Percentiles rank a stretch among this genome's conserved stretches.
These are phyloP conservation scores for Sporothrix sp. DNA, from an alignment of 2,329 filamentous ascomycete genomes.

Conservation along the genomic window DNA sequence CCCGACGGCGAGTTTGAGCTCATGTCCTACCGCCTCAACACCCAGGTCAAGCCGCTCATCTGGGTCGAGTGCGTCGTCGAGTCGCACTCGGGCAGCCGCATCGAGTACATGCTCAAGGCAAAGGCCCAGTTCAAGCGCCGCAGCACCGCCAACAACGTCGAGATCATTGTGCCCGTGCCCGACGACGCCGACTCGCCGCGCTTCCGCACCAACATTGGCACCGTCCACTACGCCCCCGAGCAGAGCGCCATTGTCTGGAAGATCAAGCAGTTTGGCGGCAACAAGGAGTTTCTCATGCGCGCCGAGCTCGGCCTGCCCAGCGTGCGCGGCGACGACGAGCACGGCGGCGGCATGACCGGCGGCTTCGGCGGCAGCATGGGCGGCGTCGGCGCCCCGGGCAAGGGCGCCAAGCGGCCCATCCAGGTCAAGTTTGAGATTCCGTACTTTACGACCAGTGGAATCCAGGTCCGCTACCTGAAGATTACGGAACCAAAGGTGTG, in stretches of 20 bases:
- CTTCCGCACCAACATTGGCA: constrained; percentile 95
- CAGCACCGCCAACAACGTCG: constrained; percentile 96
- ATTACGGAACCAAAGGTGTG: constrained; percentile 97
- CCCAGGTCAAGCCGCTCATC: constrained; percentile 94
- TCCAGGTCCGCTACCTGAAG: constrained; percentile 96
- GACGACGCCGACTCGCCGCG: constrained; percentile 94
- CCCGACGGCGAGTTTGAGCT: constrained; percentile 98
- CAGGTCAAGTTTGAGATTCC: constrained; percentile 99
- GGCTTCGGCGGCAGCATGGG: constrained; percentile 97
- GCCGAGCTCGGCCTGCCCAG: constrained; percentile 90
- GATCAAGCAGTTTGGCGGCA: constrained; percentile 98
- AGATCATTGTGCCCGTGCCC: constrained; percentile 93
- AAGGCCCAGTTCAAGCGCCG: constrained; percentile 96
- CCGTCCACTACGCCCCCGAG: constrained; percentile 94
- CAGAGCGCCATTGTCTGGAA: constrained; percentile 99
- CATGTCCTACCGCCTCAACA: constrained; percentile 98
- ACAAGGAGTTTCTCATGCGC: constrained; percentile 97
- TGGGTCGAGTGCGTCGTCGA: constrained; percentile 99
- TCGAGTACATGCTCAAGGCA: constrained; percentile 99
- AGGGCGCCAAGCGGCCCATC: constrained; percentile 87
- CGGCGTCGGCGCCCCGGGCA: constrained; percentile 64
- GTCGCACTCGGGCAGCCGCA: constrained; percentile 85
- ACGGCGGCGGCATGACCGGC: constrained; percentile 93
- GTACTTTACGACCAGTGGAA: constrained; percentile 99
- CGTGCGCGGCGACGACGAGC: constrained; percentile 90